Evolutionary conservation across 2,329 filamentous ascomycete species (phyloP).

Genomic region (Tolypocladium nubicola): DNA sequence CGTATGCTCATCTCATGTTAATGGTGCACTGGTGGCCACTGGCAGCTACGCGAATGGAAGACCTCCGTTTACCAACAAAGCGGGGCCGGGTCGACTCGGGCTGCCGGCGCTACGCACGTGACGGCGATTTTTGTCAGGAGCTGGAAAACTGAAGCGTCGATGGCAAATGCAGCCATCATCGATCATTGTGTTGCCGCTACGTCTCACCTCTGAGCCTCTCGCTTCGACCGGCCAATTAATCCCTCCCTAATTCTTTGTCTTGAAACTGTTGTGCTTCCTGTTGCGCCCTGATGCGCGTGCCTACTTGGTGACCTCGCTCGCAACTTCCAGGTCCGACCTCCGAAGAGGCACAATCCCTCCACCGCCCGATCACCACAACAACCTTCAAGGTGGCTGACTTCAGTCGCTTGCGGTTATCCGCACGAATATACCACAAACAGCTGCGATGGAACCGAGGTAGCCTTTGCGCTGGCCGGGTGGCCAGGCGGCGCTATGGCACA

Average conservation of each 20-base stretch:
- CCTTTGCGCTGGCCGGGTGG: conserved; percentile 23
- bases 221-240: not conserved
- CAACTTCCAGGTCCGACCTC: not conserved
- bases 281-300: not conserved
- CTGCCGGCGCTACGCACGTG: not conserved
- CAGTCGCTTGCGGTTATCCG: conserved; percentile 31
- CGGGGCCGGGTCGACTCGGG: not conserved
- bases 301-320: not conserved
- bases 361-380: conserved; percentile 3
- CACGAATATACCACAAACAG: conserved; percentile 27
- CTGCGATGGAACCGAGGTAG: conserved; percentile 31
- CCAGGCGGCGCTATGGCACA: conserved; percentile 21
- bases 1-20: not conserved
- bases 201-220: not conserved
- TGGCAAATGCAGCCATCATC: not conserved
- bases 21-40: not conserved
- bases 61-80: not conserved
- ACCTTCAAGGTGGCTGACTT: conserved; percentile 22
- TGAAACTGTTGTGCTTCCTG: not conserved
- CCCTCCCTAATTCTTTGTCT: not conserved
- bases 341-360: not conserved
- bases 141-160: not conserved
- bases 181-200: not conserved
- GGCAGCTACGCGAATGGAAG: not conserved
- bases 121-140: not conserved